Base-by-base conservation (phyloP, 306 rosid species). In the Erythrophleum fordii region DNA sequence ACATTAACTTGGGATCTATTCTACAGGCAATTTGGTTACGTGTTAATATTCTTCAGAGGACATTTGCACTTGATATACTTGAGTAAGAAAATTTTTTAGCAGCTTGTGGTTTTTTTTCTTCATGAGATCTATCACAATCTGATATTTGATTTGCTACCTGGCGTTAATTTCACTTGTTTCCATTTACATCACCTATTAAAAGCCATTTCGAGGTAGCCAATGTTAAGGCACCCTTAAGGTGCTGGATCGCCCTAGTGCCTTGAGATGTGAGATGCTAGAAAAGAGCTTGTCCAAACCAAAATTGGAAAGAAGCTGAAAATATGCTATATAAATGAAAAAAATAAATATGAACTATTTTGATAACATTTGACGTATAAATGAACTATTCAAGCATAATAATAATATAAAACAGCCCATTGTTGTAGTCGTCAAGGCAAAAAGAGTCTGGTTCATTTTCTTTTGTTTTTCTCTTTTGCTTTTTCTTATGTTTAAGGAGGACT, bases 51-150 rank as follows among this genome's bases (percentile, higher is more conserved):
- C 86, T 89, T 78, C 99, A 89, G 66, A 88, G 97, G 84, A 83
- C 95, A 81, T 95, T 93, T 83, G 92, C 92, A 73, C 98, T 95
- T 87, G 97, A 95, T 89, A 95, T 95, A 87, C 94, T 93, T 41
- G 99, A 95, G 99, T 95, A 90, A 90, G 97, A 78, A n/a, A 68
- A 49, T 80, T 58, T 74, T 76, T 86, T 72, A 52, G 58, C 62
- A 76, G 22, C 31, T 6, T 58, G 22, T 83, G 69, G 37, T 80
- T 69, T 83, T 34, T n/a, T 59, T 23, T 61, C 16, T 77, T 81
- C 16, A 41, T 65, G 78, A 25, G 51, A 59, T 80, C 73, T 41
- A 55, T 53, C 18, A 35, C 62, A 41, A 62, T 62, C 20, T 37
- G 48, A 71, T 66, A 25, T 53, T 66, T 86, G 80, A 74, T 49